Percentiles rank a stretch among this genome's conserved stretches.
Conservation (phyloP, 2,329 filamentous ascomycete species). For the Aureobasidium uvarum region DNA sequence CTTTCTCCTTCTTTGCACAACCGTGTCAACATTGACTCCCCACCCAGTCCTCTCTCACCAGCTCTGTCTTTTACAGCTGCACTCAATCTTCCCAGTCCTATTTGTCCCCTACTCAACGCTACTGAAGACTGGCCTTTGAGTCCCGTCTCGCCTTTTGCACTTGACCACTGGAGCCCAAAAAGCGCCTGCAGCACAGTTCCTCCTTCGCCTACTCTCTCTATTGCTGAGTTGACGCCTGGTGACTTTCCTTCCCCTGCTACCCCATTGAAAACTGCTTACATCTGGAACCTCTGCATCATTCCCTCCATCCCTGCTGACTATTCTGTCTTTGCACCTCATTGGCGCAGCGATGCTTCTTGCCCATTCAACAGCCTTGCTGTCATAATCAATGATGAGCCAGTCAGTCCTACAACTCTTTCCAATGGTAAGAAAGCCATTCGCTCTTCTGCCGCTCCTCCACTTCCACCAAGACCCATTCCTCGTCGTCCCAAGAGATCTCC, state of each 20-base stretch:
- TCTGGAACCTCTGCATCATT: neutral
- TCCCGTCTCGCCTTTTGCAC: neutral
- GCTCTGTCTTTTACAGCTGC: neutral
- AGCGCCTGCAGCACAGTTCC: neutral
- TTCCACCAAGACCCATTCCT: neutral
- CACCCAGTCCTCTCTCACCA: neutral
- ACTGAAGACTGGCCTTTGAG: neutral
- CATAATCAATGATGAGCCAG: neutral
- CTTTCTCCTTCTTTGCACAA: conserved; percentile 8
- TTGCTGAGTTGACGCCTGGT: neutral
- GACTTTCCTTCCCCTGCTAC: neutral
- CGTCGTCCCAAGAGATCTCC: neutral
- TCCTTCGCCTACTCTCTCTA: neutral
- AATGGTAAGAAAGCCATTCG: neutral
- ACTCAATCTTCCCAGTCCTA: neutral
- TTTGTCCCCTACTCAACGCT: neutral
- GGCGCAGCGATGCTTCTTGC: neutral
- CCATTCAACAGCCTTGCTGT: neutral
- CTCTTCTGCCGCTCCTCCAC: neutral
- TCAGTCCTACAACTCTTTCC: neutral
- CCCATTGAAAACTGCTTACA: neutral
- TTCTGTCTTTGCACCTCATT: neutral
- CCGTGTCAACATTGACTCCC: neutral
- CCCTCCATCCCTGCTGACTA: neutral
- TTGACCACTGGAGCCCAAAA: neutral